These are phyloP conservation scores for Aureobasidium zeae DNA, from an alignment of 2,329 filamentous ascomycete species.

Conservation along the genomic window DNA sequence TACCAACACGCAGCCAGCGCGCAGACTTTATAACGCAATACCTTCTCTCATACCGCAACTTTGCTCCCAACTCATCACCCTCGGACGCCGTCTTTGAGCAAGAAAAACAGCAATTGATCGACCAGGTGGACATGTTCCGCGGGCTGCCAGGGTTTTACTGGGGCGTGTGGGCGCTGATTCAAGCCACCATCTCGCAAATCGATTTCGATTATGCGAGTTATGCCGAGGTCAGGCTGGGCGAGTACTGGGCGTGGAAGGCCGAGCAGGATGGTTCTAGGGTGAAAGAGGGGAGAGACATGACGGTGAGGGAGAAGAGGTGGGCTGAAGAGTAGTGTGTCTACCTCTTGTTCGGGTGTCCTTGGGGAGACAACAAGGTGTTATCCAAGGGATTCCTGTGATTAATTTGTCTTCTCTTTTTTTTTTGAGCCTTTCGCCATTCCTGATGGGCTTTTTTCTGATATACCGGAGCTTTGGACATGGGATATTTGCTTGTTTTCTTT, in stretches of 20 bases:
- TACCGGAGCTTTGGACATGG: too few relatives aligned
- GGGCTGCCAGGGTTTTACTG: constrained; percentile 82
- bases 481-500: too few relatives aligned
- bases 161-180: constrained; percentile 95
- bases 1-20: constrained; percentile 70
- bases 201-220: constrained; percentile 95
- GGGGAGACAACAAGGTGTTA: too few relatives aligned
- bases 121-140: constrained; percentile 78
- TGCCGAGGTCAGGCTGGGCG: constrained; percentile 73
- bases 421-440: too few relatives aligned
- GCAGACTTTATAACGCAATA: constrained; percentile 78
- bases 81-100: constrained; percentile 38
- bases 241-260: constrained; percentile 88
- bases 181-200: constrained; percentile 87
- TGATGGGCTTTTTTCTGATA: too few relatives aligned
- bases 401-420: too few relatives aligned
- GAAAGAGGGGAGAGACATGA: constrained; percentile 48
- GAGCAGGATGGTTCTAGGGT: constrained; percentile 57
- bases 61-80: constrained; percentile 20
- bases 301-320: constrained; percentile 75
- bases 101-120: constrained; percentile 60
- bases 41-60: constrained; percentile 56
- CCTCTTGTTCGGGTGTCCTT: too few relatives aligned
- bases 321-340: constrained; percentile 38
- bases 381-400: too few relatives aligned